These are phyloP conservation scores for Closterium sp. DNA, from an alignment of 139 green algal species.

Conservation along the genomic window DNA sequence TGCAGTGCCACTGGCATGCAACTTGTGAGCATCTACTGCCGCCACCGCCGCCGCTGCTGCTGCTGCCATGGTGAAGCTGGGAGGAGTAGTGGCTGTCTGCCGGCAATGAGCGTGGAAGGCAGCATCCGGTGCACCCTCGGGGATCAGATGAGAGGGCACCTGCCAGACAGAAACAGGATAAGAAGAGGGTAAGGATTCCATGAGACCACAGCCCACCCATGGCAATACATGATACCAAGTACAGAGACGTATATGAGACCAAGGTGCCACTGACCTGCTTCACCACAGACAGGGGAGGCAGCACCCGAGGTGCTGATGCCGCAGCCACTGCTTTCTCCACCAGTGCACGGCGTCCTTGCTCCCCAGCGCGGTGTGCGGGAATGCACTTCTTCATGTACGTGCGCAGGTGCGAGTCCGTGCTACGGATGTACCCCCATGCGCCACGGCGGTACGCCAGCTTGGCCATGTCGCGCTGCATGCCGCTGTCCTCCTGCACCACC, in stretches of 20 bases:
- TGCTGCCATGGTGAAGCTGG: not conserved
- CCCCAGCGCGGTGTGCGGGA: not conserved
- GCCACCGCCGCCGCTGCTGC: not conserved
- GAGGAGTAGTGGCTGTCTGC: not conserved
- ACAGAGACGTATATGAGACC: not conserved
- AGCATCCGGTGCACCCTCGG: not conserved
- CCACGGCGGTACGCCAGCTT: slow-evolving; percentile 30
- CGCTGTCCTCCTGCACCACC: slow-evolving; percentile 31
- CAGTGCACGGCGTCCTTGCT: not conserved
- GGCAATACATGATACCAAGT: not conserved
- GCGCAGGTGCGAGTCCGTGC: slow-evolving; percentile 1
- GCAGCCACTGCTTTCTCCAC: not conserved
- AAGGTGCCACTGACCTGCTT: not conserved
- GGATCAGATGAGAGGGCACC: not conserved
- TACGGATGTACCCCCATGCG: slow-evolving; percentile 22
- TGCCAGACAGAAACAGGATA: not conserved
- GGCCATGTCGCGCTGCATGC: slow-evolving; percentile 26
- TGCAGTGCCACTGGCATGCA: not conserved
- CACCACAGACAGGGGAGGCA: not conserved
- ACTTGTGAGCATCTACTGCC: not conserved
- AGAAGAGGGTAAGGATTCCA: not conserved
- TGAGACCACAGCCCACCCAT: not conserved
- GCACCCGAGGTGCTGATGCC: not conserved
- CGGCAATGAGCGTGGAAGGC: not conserved
- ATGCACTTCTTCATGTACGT: not conserved